phyloP scores from a whole-genome alignment of 257 asterid genomes.

The Perilla frutescens region DNA sequence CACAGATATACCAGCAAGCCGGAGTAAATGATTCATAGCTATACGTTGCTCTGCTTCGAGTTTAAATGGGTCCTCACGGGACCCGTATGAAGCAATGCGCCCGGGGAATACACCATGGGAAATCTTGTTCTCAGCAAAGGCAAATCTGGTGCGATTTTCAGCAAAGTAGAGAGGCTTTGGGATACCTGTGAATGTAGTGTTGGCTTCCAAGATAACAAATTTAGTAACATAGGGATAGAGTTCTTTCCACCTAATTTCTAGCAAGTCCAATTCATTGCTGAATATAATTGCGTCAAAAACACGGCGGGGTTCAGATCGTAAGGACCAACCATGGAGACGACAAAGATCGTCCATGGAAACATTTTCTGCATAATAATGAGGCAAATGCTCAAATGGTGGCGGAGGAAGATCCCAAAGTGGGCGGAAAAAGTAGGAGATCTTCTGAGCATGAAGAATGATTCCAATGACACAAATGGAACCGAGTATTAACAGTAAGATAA shows the following conservation, averaged over 20 bases:
- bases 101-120: constrained; percentile 69
- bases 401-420: constrained; percentile 98
- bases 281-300: constrained; percentile 83
- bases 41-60: constrained; percentile 76
- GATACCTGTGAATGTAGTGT: constrained; percentile 94
- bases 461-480: constrained; percentile 49
- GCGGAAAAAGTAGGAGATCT: constrained; percentile 81
- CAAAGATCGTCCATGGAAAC: constrained; percentile 82
- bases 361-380: constrained; percentile 91
- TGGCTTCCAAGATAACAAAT: constrained; percentile 84
- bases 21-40: constrained; percentile 70
- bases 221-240: constrained; percentile 70
- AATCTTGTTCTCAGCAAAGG: constrained; percentile 71
- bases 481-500: constrained; percentile 52
- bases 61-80: constrained; percentile 67
- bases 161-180: constrained; percentile 75
- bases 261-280: constrained; percentile 88
- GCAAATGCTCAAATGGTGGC: constrained; percentile 59
- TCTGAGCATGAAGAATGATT: constrained; percentile 49
- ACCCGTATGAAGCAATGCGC: constrained; percentile 47
- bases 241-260: constrained; percentile 89
- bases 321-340: constrained; percentile 84
- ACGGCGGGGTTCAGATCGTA: constrained; percentile 76
- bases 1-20: constrained; percentile 58
- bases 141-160: constrained; percentile 55